phyloP scores from a whole-genome alignment of 805 yeast species.

The Starmerella vitae region DNA sequence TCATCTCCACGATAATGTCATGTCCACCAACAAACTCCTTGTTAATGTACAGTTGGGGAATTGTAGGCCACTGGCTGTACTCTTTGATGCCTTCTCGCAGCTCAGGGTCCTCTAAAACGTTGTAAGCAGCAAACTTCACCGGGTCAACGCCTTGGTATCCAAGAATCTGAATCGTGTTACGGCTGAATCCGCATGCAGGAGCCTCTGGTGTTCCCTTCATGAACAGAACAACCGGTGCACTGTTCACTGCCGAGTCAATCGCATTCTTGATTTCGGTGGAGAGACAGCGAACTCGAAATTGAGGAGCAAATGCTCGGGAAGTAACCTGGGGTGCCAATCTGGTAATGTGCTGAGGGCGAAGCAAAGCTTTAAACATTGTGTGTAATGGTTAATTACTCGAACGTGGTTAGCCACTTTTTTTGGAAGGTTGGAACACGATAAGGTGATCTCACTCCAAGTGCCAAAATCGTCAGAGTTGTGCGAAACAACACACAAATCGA shows the following conservation, averaged over 20 bases:
- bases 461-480: too few relatives aligned
- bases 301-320: neutral
- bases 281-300: constrained; percentile 33
- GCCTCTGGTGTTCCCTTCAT: constrained; percentile 98
- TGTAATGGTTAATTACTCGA: too few relatives aligned
- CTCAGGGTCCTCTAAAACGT: constrained; percentile 88
- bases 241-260: constrained; percentile 67
- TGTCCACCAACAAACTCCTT: constrained; percentile 96
- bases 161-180: constrained; percentile 82
- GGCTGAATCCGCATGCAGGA: constrained; percentile 95
- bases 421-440: too few relatives aligned
- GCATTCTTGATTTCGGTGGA: constrained; percentile 73
- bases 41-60: constrained; percentile 82
- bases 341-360: constrained; percentile 8
- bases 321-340: neutral
- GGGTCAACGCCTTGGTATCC: constrained; percentile 98
- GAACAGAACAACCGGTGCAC: constrained; percentile 90
- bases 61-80: constrained; percentile 94
- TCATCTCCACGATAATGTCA: constrained; percentile 86
- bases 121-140: constrained; percentile 87
- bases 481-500: too few relatives aligned
- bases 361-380: constrained; percentile 11
- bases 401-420: too few relatives aligned
- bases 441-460: too few relatives aligned
- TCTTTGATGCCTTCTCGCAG: constrained; percentile 92